phyloP scores from a whole-genome alignment of 2,329 filamentous ascomycete species.

The Polytolypa hystricis region DNA sequence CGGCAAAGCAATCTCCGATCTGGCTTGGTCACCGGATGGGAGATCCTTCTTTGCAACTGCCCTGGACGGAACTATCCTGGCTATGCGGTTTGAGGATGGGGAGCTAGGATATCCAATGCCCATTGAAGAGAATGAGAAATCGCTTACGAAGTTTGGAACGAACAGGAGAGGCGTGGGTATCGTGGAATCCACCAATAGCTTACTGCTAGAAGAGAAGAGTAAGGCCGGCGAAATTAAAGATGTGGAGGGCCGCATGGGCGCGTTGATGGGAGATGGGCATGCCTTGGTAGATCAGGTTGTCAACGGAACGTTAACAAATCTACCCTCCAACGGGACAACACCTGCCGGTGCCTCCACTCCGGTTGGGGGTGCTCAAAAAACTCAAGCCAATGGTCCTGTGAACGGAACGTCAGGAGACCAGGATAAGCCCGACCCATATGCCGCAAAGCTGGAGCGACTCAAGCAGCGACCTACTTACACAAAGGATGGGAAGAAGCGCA shows the following conservation, averaged over 20 bases:
- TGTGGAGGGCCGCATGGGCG: conserved; percentile 91
- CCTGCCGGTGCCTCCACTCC: conserved; percentile 24
- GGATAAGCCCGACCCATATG: conserved; percentile 39
- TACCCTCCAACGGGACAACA: conserved; percentile 34
- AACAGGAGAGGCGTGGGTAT: conserved; percentile 82
- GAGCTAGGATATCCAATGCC: conserved; percentile 84
- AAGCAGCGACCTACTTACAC: conserved; percentile 91
- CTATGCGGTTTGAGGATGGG: conserved; percentile 68
- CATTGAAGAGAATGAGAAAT: conserved; percentile 81
- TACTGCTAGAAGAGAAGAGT: conserved; percentile 80
- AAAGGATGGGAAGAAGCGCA: conserved; percentile 93
- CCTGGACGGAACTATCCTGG: conserved; percentile 78
- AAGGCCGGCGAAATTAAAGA: conserved; percentile 83
- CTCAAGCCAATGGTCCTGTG: conserved; percentile 26
- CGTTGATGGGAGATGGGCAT: conserved; percentile 81
- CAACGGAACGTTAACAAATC: conserved; percentile 35
- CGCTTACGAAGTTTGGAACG: conserved; percentile 82
- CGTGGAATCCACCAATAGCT: conserved; percentile 79
- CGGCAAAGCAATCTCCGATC: conserved; percentile 83
- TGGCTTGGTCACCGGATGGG: conserved; percentile 89
- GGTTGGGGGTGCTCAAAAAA: conserved; percentile 19
- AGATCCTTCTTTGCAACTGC: conserved; percentile 76
- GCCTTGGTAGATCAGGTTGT: conserved; percentile 41
- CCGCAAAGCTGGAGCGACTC: conserved; percentile 53
- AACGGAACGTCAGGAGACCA: conserved; percentile 13